Base-by-base conservation (phyloP, 208 protist species). In the Leishmania arabica region DNA sequence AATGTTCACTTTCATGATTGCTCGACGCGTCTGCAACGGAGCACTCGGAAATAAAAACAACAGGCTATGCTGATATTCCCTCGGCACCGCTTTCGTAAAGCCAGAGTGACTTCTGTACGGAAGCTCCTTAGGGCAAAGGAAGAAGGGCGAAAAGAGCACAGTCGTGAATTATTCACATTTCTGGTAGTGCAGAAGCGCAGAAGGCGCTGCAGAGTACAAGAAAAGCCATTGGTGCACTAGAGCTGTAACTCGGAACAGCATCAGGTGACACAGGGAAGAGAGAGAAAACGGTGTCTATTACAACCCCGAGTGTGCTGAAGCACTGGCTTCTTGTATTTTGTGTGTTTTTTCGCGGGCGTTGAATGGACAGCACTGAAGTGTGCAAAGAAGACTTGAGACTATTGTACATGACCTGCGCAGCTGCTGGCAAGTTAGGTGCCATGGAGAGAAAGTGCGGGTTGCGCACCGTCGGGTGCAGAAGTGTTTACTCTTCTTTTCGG, bases 1-100 rank as follows among this genome's bases (percentile, higher is more conserved):
- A 8, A 88, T 62, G 68, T 88, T 81, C 19, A 90, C 62, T 49
- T 88, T 77, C 87, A 90, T 90, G 13, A 68, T 42, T 68, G n/a
- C 24, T 45, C 21, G 9, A 53, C 11, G 21, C 24, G 27, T 71
- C 69, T 73, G 27, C 21, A 73, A 37, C 7, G 15, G 17, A 37
- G 37, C 27, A 13, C 7, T 71, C 40, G 7, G n/a, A 79, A n/a
- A 49, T 65, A 79, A 27, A 74, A 83, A 79, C 53, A 78, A 3
- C 68, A 49, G 77, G 7, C 37, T 73, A 56, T 6, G 42, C 58
- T 42, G 54, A 3, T 47, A n/a, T 71, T 40, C 40, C 66, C 21
- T 27, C 21, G 40, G 0, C 40, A 71, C 31, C 37, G 66, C 37
- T 21, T 71, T 71, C 27, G 8, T 17, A 21, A 17, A 51, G 37